Evolutionary conservation across 2,329 filamentous ascomycete genomes (phyloP).

Genomic region (Ophiostoma ulmi): DNA sequence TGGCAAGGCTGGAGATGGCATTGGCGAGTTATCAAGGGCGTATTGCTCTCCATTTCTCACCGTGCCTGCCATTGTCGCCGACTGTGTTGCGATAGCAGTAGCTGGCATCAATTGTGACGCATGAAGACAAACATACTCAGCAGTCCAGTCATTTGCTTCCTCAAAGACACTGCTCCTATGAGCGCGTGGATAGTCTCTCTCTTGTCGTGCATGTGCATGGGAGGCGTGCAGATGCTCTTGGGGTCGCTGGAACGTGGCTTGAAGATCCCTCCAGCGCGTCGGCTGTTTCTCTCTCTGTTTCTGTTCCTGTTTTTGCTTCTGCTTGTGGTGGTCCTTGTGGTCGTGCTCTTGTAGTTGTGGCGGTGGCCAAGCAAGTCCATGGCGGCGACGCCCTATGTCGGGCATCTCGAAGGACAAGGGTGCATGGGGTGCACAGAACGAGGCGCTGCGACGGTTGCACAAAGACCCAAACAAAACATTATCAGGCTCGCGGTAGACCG

Average conservation of each 20-base stretch:
- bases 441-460: background rate
- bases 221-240: background rate
- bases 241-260: conserved; percentile 2
- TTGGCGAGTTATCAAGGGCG: background rate
- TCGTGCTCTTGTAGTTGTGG: background rate
- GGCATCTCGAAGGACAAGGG: background rate
- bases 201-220: background rate
- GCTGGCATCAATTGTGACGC: background rate
- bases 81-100: background rate
- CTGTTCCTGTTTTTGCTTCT: background rate
- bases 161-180: background rate
- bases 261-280: conserved; percentile 7
- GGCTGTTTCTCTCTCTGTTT: background rate
- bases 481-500: background rate
- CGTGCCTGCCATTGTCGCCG: background rate
- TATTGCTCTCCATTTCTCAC: background rate
- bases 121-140: background rate
- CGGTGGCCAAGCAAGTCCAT: background rate
- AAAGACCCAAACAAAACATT: background rate
- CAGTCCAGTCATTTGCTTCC: background rate
- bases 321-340: background rate
- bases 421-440: background rate
- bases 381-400: background rate
- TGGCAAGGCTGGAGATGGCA: background rate
- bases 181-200: background rate